Conservation (phyloP, 2,329 filamentous ascomycete species). For the Huntiella abstrusa region DNA sequence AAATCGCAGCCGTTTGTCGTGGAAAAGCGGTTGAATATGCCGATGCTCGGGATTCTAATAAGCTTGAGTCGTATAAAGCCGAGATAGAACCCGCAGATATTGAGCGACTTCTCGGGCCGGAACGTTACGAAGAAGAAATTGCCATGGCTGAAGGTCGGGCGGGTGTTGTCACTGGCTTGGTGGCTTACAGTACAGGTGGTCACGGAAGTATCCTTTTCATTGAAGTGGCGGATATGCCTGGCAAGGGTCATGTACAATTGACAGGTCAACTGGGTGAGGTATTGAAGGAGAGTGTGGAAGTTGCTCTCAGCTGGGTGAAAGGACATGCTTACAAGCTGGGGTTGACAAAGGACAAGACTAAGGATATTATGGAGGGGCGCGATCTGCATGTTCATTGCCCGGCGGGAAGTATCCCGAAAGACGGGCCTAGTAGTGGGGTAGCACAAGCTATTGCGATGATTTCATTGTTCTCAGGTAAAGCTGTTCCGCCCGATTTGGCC, state of each 20-base stretch:
- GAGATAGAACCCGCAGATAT: conserved; percentile 60
- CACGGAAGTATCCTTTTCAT: conserved; percentile 97
- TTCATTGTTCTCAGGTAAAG: conserved; percentile 67
- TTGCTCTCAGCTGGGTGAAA: conserved; percentile 93
- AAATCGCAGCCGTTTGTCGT: conserved; percentile 85
- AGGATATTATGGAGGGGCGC: conserved; percentile 90
- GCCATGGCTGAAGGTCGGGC: conserved; percentile 69
- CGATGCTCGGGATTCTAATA: conserved; percentile 61
- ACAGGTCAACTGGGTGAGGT: conserved; percentile 94
- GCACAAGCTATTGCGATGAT: conserved; percentile 89
- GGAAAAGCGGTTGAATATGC: conserved; percentile 90
- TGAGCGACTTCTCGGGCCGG: conserved; percentile 78
- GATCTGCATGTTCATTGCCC: conserved; percentile 94
- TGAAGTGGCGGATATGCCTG: conserved; percentile 94
- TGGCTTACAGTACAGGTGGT: conserved; percentile 81
- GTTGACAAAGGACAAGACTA: conserved; percentile 57
- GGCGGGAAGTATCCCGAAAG: conserved; percentile 85
- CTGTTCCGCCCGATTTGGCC: conserved; percentile 77
- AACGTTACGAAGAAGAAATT: conserved; percentile 81
- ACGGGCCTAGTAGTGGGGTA: conserved; percentile 70
- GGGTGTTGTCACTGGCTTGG: conserved; percentile 86
- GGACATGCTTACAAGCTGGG: conserved; percentile 84
- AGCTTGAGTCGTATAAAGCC: conserved; percentile 51
- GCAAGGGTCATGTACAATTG: conserved; percentile 75
- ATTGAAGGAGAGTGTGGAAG: conserved; percentile 90